phyloP scores from a whole-genome alignment of 2,329 filamentous ascomycete species.

The Fusarium lyarnte region DNA sequence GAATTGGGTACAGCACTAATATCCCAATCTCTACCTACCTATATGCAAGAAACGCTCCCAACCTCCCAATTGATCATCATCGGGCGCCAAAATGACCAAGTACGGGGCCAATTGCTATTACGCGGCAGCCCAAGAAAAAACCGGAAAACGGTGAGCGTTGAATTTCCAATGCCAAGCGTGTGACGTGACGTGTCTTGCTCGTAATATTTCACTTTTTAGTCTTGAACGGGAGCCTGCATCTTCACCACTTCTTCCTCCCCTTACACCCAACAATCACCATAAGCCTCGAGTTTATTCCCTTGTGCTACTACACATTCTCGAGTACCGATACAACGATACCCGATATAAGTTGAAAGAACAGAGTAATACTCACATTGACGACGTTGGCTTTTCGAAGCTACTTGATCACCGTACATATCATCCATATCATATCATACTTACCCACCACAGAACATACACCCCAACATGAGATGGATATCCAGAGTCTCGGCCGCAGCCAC shows the following conservation, averaged over 20 bases:
- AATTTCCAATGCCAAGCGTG: background rate
- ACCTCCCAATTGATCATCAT: conserved; percentile 13
- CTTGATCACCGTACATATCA: conserved; percentile 12
- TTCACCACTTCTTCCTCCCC: background rate
- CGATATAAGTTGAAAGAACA: background rate
- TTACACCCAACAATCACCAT: background rate
- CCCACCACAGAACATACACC: background rate
- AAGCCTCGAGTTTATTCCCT: background rate
- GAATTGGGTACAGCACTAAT: background rate
- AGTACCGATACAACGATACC: background rate
- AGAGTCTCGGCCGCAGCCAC: conserved; percentile 32
- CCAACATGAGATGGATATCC: conserved; percentile 40
- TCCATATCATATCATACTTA: background rate
- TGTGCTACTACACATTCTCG: background rate
- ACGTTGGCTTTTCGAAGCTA: background rate
- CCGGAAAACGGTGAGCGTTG: conserved; percentile 20
- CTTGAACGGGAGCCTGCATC: conserved; percentile 15
- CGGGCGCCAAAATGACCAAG: conserved; percentile 6
- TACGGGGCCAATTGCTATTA: conserved; percentile 12
- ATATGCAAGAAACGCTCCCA: conserved; percentile 14
- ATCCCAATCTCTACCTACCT: background rate
- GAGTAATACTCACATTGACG: background rate
- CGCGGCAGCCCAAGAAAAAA: conserved; percentile 10
- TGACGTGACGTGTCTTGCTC: conserved; percentile 25
- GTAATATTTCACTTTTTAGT: conserved; percentile 7